phyloP scores from a whole-genome alignment of 805 yeast genomes.

The Spathaspora arborariae region DNA sequence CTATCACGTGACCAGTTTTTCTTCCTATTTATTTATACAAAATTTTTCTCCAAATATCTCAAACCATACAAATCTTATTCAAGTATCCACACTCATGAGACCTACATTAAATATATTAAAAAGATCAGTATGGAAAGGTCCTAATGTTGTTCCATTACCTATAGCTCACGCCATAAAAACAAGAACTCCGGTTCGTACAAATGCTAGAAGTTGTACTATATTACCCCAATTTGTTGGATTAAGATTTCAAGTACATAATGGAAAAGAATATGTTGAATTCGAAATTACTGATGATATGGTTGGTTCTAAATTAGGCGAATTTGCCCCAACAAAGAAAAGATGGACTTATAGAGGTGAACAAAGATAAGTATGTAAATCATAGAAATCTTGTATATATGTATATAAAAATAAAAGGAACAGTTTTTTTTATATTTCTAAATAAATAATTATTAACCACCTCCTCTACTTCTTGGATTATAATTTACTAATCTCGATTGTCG shows the following conservation, averaged over 20 bases:
- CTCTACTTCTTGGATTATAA: slow-evolving; percentile 28
- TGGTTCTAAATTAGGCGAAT: slow-evolving; percentile 92
- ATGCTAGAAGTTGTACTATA: slow-evolving; percentile 91
- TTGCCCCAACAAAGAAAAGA: slow-evolving; percentile 89
- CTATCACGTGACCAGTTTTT: not conserved
- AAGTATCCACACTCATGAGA: too few species aligned
- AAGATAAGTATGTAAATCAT: not conserved
- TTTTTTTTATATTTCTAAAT: not conserved
- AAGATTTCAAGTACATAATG: slow-evolving; percentile 93
- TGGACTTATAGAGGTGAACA: slow-evolving; percentile 49
- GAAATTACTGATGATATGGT: slow-evolving; percentile 94
- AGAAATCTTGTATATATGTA: not conserved
- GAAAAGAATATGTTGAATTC: slow-evolving; percentile 86
- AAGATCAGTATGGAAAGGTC: slow-evolving; percentile 59
- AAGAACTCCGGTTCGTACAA: slow-evolving; percentile 89
- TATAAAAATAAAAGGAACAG: not conserved
- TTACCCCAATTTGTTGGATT: slow-evolving; percentile 95
- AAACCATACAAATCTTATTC: too few species aligned
- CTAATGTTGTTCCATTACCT: slow-evolving; percentile 93
- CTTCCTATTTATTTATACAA: not conserved
- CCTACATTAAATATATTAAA: slow-evolving; percentile 28
- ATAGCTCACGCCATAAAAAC: slow-evolving; percentile 76
- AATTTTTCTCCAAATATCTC: not conserved
- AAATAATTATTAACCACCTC: slow-evolving; percentile 5
- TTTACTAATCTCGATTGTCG: slow-evolving; percentile 68